Conservation (phyloP, 805 yeast species). For the Brettanomyces nanus region DNA sequence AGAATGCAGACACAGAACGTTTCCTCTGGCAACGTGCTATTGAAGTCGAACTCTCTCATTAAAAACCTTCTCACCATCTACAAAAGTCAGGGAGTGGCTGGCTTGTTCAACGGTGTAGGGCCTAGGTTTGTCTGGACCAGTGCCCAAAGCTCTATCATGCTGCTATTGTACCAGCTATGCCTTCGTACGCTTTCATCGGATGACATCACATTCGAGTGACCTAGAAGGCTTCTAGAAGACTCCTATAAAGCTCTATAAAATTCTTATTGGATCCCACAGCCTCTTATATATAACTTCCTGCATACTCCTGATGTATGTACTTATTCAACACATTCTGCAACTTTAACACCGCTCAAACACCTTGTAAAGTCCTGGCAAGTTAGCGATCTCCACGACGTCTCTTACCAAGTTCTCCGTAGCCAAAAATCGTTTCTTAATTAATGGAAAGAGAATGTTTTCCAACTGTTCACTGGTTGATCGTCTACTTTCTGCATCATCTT, state of each 20-base stretch:
- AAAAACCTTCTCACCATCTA: slow-evolving; percentile 51
- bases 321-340: too few relatives aligned
- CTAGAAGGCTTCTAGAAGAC: background rate
- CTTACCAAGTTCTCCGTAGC: slow-evolving; percentile 47
- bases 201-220: slow-evolving; percentile 9
- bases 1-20: slow-evolving; percentile 78
- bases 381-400: slow-evolving; percentile 78
- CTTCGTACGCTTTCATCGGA: slow-evolving; percentile 40
- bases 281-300: too few relatives aligned
- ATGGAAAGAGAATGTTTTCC: slow-evolving; percentile 59
- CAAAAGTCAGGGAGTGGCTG: slow-evolving; percentile 64
- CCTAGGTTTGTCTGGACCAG: slow-evolving; percentile 97
- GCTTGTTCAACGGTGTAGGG: slow-evolving; percentile 90
- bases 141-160: slow-evolving; percentile 89
- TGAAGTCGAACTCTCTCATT: slow-evolving; percentile 37
- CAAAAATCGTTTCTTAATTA: slow-evolving; percentile 50
- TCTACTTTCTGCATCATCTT: slow-evolving; percentile 18
- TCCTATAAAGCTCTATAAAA: background rate
- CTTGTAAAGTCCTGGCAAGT: slow-evolving; percentile 79
- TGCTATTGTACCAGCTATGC: slow-evolving; percentile 75
- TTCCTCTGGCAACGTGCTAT: slow-evolving; percentile 13
- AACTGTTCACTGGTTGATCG: slow-evolving; percentile 29
- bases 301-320: too few relatives aligned
- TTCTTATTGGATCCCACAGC: background rate
- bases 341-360: slow-evolving; percentile 95